Base-by-base conservation (phyloP, 257 asterid genomes). In the Nicotiana noctiflora region DNA sequence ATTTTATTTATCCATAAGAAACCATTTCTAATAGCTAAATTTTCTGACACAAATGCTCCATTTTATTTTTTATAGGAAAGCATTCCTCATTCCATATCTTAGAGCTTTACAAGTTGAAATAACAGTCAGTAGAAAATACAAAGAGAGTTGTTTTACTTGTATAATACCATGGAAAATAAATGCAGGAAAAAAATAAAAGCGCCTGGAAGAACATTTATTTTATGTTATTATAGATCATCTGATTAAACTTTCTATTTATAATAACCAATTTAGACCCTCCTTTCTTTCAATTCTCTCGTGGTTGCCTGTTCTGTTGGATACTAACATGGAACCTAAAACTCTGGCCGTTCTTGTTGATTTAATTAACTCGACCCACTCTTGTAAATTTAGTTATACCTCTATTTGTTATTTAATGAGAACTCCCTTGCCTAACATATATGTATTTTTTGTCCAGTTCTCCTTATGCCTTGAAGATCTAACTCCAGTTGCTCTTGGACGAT, bases 391-490 rank as follows among this genome's bases (percentile, higher is more conserved):
- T 70, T 44, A 3, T 49, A 8, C 51, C 44, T 46, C 61, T 59
- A 49, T 74, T 19, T 74, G 9, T 65, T 46, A 74, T 49, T 25
- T 74, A 74, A 74, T 74, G 40, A 49, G 14, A 72, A 49, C 15
- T 23, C 23, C 44, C 61, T 23, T 49, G 15, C 51, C 78, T 74
- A 23, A 74, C 78, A 40, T 68, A 23, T 72, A 46, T 70, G 12
- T 49, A 23, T 74, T 6, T 49, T 21, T 74, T 15, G 84, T 93
- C 84, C 97, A 95, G 98, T 95, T 95, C 91, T 91, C 94, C 83
- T 84, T 90, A 87, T 93, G 98, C 92, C 98, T 95, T 64, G 99
- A 95, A 89, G 99, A 95, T 89, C 91, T 93, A 84, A 95, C 91
- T 76, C 98, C 99, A 3, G 92, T 95, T 80, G 92, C 96, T 70